Conservation (phyloP, 2,329 filamentous ascomycete genomes). For the Drechslerella stenobrocha region DNA sequence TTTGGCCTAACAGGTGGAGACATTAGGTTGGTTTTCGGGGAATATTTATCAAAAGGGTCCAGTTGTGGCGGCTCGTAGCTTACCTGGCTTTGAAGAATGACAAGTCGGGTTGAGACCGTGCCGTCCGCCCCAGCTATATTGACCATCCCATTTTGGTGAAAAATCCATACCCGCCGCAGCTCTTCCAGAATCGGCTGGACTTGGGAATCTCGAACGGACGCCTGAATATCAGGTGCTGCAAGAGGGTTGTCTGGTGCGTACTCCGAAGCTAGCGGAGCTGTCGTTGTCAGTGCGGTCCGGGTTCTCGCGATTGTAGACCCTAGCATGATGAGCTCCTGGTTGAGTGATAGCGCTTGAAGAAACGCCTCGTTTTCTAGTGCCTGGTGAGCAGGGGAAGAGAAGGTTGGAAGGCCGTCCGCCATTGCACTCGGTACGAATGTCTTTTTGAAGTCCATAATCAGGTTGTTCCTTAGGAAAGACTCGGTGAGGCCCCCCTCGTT, state of each 20-base stretch:
- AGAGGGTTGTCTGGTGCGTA: slow-evolving; percentile 43
- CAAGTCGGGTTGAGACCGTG: slow-evolving; percentile 38
- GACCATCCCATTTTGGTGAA: slow-evolving; percentile 40
- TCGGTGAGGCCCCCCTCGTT: slow-evolving; percentile 61
- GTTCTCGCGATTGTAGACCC: slow-evolving; percentile 45
- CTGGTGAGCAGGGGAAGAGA: slow-evolving; percentile 54
- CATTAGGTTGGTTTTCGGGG: slow-evolving; percentile 55
- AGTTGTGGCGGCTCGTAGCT: slow-evolving; percentile 52
- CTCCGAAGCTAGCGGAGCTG: slow-evolving; percentile 46
- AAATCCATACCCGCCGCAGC: slow-evolving; percentile 36
- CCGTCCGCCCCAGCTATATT: slow-evolving; percentile 47
- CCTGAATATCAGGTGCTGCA: slow-evolving; percentile 31
- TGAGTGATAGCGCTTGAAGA: slow-evolving; percentile 47
- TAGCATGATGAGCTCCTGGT: slow-evolving; percentile 51
- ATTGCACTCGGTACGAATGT: slow-evolving; percentile 29
- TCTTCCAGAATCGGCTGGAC: slow-evolving; percentile 40
- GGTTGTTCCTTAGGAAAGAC: slow-evolving; percentile 58
- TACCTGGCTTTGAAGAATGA: slow-evolving; percentile 55
- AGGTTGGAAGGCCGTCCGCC: slow-evolving; percentile 53
- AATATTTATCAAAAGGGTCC: slow-evolving; percentile 56
- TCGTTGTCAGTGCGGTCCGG: slow-evolving; percentile 26
- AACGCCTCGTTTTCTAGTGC: slow-evolving; percentile 55
- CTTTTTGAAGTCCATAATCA: slow-evolving; percentile 57
- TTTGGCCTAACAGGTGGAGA: slow-evolving; percentile 53
- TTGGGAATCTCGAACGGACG: slow-evolving; percentile 32